Base-by-base conservation (phyloP, 2,329 filamentous ascomycete genomes). In the Calonectria multiphialidica region DNA sequence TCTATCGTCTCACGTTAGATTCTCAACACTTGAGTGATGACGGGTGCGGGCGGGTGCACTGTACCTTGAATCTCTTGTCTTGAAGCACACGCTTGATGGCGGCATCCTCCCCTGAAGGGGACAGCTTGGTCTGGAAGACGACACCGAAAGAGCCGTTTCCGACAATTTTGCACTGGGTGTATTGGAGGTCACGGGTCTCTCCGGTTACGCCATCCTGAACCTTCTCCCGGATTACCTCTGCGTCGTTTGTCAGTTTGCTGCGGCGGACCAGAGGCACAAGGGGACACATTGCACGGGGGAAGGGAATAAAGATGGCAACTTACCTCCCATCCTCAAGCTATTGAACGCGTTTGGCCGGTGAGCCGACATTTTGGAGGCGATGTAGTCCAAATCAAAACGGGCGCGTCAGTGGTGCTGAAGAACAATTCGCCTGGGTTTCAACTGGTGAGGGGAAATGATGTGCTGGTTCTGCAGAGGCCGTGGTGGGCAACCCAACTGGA, bases 91-190 rank as follows among this genome's bases (percentile, higher is more conserved):
- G 93, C 90, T 99, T 99, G 89, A 99, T 99, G 83, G 97, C 97
- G 66, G 97, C 97, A 87, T 99, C 97, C 86, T 99, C 97, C 76
- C 96, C 96, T 75, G 94, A 97, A n/a, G 97, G 97, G 73, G 96
- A 96, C 81, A 99, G 91, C 88, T 98, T 98, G 70, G 97, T 99
- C 88, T 99, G 97, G 86, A 99, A 99, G 76, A 99, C 97, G 63
- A 99, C 96, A 77, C 97, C 97, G 80, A 99, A 99, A 42, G 96
- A 98, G 78, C 97, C 97, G 87, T 99, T 99, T 84, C 97, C 97
- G 61, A 99, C 97, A 81, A 99, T 98, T 88, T 99, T 99, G 89
- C 96, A 98, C 84, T 98, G 97, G 69, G 97, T 98, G 86, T 99
- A 99, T 84, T 98, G 95, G 87, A 99, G 92, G 81, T 99, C 97